These are phyloP conservation scores for Aurantiochytrium sp. DNA, from an alignment of 108 stramenopile species.

Conservation along the genomic window DNA sequence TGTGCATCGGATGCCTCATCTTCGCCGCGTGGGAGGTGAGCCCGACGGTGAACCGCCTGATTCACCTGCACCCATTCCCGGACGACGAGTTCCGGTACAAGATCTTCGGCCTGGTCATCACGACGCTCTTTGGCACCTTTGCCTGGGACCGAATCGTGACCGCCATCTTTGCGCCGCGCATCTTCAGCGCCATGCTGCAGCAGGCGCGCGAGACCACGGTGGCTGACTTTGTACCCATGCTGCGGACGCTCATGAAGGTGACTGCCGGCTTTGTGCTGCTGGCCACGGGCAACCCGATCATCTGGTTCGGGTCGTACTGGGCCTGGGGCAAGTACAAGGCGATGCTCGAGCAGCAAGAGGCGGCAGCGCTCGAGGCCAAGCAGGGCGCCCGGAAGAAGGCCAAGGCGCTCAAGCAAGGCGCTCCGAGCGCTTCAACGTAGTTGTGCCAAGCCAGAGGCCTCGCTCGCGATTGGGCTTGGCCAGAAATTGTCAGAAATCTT, in stretches of 20 bases:
- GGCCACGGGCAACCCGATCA: conserved; percentile 24
- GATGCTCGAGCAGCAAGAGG: neutral
- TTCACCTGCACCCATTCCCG: conserved; percentile 95
- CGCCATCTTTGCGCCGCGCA: conserved; percentile 77
- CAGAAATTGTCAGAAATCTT: too few species aligned
- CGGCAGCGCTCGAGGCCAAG: neutral
- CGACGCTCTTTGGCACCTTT: conserved; percentile 75
- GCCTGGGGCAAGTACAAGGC: neutral
- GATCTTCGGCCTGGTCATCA: conserved; percentile 70
- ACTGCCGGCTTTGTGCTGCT: conserved; percentile 1
- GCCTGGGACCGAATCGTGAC: conserved; percentile 85
- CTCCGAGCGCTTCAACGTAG: too few species aligned
- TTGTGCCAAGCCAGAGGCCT: too few species aligned
- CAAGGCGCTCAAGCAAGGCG: neutral
- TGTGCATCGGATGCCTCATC: conserved; percentile 57
- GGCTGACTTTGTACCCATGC: conserved; percentile 35
- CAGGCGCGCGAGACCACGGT: conserved; percentile 1
- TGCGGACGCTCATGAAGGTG: conserved; percentile 29
- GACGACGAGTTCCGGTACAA: conserved; percentile 78
- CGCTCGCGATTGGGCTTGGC: too few species aligned
- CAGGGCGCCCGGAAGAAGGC: neutral
- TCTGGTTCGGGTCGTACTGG: neutral
- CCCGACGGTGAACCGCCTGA: conserved; percentile 86
- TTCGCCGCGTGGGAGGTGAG: conserved; percentile 81
- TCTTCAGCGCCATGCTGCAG: conserved; percentile 42